These are phyloP conservation scores for Citrus cavaleriei DNA, from an alignment of 345 rosid species.

Conservation along the genomic window DNA sequence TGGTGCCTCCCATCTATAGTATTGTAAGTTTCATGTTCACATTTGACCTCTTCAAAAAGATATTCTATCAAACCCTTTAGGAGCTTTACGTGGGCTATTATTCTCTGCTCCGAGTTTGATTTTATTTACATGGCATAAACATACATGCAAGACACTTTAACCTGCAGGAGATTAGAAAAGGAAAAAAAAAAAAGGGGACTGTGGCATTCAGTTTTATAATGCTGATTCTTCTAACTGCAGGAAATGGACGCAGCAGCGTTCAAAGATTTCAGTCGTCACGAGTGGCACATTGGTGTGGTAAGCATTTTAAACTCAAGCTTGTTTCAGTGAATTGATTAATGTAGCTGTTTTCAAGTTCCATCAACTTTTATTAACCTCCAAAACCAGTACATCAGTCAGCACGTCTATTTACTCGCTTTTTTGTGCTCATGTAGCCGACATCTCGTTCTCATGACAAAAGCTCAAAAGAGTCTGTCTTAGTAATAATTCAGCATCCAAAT, in stretches of 20 bases:
- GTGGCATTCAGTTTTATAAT: slow-evolving; percentile 3
- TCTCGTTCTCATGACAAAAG: slow-evolving; percentile 32
- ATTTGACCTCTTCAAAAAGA: background rate
- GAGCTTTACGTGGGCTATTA: background rate
- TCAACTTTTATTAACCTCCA: background rate
- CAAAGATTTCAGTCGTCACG: slow-evolving; percentile 55
- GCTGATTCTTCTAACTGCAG: slow-evolving; percentile 30
- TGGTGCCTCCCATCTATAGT: slow-evolving; percentile 73
- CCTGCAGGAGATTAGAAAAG: background rate
- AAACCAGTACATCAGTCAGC: background rate
- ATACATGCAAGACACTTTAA: background rate
- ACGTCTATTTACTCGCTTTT: slow-evolving; percentile 5
- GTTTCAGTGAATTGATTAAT: background rate
- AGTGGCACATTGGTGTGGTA: slow-evolving; percentile 95
- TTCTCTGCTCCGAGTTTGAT: background rate
- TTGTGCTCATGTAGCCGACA: slow-evolving; percentile 48
- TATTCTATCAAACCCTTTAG: background rate
- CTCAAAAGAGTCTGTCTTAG: slow-evolving; percentile 52
- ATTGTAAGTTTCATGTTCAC: slow-evolving; percentile 43
- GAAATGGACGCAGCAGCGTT: slow-evolving; percentile 89
- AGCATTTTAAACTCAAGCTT: slow-evolving; percentile 21
- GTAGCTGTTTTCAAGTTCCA: background rate
- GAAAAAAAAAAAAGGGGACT: background rate
- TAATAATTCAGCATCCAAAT: slow-evolving; percentile 73
- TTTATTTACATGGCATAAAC: background rate